Conservation (phyloP, 192 early-diverging fungal genomes). For the Mortierella claussenii region DNA sequence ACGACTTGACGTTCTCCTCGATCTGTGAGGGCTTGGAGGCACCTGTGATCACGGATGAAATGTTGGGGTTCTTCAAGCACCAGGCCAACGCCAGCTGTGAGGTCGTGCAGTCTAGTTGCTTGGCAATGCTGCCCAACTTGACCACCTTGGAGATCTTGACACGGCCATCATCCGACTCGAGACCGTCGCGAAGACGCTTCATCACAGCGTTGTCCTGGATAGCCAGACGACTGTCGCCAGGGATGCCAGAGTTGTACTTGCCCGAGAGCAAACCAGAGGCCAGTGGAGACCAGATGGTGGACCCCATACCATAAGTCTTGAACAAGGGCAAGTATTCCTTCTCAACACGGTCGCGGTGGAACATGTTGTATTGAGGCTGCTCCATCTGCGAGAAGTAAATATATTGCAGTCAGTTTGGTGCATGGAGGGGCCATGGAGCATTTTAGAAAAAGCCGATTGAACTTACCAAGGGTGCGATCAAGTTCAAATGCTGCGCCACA, state of each 20-base stretch:
- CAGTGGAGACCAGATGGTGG: constrained; percentile 81
- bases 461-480: constrained; percentile 74
- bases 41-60: constrained; percentile 73
- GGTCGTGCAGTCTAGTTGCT: constrained; percentile 37
- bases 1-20: constrained; percentile 75
- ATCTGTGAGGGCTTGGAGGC: constrained; percentile 77
- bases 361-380: constrained; percentile 90
- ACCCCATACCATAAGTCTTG: constrained; percentile 73
- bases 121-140: constrained; percentile 27
- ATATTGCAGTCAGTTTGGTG: no score
- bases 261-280: constrained; percentile 60
- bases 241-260: constrained; percentile 81
- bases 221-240: constrained; percentile 72
- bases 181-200: constrained; percentile 61
- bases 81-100: constrained; percentile 42
- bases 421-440: no score
- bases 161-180: constrained; percentile 72
- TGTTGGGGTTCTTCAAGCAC: constrained; percentile 70
- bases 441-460: no score
- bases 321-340: constrained; percentile 78
- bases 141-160: constrained; percentile 74
- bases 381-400: constrained; percentile 55
- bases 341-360: constrained; percentile 82
- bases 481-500: constrained; percentile 71
- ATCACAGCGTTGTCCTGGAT: constrained; percentile 70